A percentile compares a stretch with the other conserved stretches of the same genome.
Conservation (phyloP, 768 basidiomycete species). For the Hebeloma cylindrosporum region DNA sequence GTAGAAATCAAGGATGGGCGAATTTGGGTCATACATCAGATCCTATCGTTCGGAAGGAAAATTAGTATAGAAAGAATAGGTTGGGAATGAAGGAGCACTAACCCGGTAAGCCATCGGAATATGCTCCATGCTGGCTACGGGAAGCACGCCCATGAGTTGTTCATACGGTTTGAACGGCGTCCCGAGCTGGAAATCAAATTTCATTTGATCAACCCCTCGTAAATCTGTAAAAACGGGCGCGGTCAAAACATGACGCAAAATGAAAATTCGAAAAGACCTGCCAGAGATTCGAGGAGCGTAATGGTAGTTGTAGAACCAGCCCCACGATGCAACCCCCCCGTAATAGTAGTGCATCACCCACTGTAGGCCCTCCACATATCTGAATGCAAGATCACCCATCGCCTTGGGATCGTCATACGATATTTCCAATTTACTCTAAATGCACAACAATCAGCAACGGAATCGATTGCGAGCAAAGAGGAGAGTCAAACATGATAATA, state of each 20-base stretch:
- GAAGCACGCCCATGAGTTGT: conserved; percentile 97
- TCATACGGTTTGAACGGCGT: conserved; percentile 91
- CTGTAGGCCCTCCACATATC: conserved; percentile 92
- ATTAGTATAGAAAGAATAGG: not conserved
- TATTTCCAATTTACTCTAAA: conserved; percentile 84
- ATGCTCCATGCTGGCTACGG: conserved; percentile 84
- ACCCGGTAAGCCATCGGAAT: conserved; percentile 88
- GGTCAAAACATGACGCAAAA: not conserved
- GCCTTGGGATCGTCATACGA: conserved; percentile 67
- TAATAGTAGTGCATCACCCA: conserved; percentile 99
- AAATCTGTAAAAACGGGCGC: conserved; percentile 34
- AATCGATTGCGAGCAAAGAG: not conserved
- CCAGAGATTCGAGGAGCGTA: conserved; percentile 97
- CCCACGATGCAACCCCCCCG: conserved; percentile 94
- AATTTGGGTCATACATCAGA: conserved; percentile 81
- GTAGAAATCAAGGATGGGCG: conserved; percentile 93
- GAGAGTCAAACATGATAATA: conserved; percentile 74
- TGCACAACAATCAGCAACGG: conserved; percentile 1
- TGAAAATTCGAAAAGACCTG: conserved; percentile 32
- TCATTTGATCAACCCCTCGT: conserved; percentile 76
- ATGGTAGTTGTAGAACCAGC: conserved; percentile 99
- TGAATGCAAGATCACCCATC: conserved; percentile 69
- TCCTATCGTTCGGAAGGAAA: conserved; percentile 57
- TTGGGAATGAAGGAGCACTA: conserved; percentile 19
- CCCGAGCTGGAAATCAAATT: conserved; percentile 86